phyloP scores from a whole-genome alignment of 1,139 yeast species.

The Lodderomyces oxycetoniae region DNA sequence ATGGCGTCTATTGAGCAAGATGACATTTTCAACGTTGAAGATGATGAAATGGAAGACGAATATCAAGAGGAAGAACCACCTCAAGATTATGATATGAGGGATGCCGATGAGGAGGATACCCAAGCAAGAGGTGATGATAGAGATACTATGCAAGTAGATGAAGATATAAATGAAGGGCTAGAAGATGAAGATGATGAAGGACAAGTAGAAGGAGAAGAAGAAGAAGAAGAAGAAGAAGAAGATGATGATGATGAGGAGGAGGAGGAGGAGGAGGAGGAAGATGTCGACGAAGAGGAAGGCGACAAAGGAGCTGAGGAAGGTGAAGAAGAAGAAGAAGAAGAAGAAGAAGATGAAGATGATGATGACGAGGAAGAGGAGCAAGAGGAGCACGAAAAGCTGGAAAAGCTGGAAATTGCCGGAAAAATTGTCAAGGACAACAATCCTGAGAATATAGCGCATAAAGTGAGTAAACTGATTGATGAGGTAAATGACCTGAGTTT shows the following conservation, averaged over 20 bases:
- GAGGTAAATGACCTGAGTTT: too few species aligned
- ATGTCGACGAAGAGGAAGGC: constrained; percentile 17
- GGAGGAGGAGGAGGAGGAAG: constrained; percentile 22
- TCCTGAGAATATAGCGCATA: constrained; percentile 12
- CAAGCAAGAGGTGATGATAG: constrained; percentile 7
- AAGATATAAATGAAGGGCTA: constrained; percentile 27
- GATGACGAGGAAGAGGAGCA: constrained; percentile 22
- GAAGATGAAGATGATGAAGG: constrained; percentile 19
- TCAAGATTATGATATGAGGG: constrained; percentile 17
- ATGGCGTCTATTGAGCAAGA: constrained; percentile 22
- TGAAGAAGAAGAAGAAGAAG: constrained; percentile 16
- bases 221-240: constrained; percentile 21
- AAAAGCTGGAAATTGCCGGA: constrained; percentile 14
- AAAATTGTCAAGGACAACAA: constrained; percentile 3
- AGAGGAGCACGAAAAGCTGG: constrained; percentile 24
- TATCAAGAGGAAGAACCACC: constrained; percentile 19
- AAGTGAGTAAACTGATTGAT: constrained; percentile 15
- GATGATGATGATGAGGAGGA: constrained; percentile 26
- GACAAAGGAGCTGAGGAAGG: constrained; percentile 17
- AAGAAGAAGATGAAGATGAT: constrained; percentile 16
- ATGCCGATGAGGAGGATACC: constrained; percentile 24
- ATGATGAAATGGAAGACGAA: constrained; percentile 17
- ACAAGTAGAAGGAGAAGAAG: constrained; percentile 20
- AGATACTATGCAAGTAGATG: constrained; percentile 13
- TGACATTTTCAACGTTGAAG: constrained; percentile 24